Conservation (phyloP, 2,329 filamentous ascomycete species). For the Trichoderma asperellum region DNA sequence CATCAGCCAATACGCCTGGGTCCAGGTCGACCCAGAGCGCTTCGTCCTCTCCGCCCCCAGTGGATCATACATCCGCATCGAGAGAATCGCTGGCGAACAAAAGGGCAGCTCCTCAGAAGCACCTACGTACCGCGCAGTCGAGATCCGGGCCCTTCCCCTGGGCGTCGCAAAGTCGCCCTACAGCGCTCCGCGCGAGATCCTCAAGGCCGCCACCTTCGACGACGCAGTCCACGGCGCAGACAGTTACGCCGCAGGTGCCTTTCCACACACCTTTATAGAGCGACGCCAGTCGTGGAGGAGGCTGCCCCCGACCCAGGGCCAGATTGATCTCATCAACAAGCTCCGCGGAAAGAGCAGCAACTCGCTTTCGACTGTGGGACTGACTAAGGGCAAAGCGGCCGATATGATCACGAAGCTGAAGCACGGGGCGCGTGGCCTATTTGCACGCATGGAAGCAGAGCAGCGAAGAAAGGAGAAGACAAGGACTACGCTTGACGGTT, state of each 20-base stretch:
- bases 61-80: conserved; percentile 64
- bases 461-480: conserved; percentile 53
- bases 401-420: conserved; percentile 94
- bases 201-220: conserved; percentile 66
- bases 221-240: conserved; percentile 85
- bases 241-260: conserved; percentile 71
- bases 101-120: conserved; percentile 33
- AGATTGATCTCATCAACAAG: conserved; percentile 73
- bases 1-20: conserved; percentile 80
- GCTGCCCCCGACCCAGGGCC: conserved; percentile 63
- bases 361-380: conserved; percentile 55
- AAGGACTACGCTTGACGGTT: conserved; percentile 45
- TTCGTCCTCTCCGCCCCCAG: conserved; percentile 71
- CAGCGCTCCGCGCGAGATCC: conserved; percentile 69
- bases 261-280: conserved; percentile 68
- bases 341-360: conserved; percentile 56
- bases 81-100: conserved; percentile 41
- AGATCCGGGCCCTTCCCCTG: conserved; percentile 53
- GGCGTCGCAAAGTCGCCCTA: conserved; percentile 61
- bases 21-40: conserved; percentile 69
- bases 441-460: conserved; percentile 54
- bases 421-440: conserved; percentile 74
- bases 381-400: conserved; percentile 79
- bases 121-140: conserved; percentile 49
- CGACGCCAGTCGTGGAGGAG: conserved; percentile 72